Conservation (phyloP, 2,329 filamentous ascomycete genomes). For the Chaetomium globosum region DNA sequence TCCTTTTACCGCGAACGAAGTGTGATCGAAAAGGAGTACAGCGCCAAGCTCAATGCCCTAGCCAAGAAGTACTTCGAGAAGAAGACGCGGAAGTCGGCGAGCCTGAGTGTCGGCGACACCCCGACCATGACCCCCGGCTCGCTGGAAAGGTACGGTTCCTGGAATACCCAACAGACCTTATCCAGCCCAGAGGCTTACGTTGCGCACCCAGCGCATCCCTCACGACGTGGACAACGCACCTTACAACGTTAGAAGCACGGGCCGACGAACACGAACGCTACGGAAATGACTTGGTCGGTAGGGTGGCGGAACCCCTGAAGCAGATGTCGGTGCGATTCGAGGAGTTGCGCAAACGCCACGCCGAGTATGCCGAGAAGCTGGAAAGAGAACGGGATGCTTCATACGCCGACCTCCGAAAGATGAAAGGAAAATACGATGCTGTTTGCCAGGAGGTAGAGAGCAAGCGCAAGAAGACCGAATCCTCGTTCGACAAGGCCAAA, state of each 20-base stretch:
- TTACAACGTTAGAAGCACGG: conserved; percentile 83
- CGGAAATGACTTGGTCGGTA: conserved; percentile 72
- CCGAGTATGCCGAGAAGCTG: conserved; percentile 83
- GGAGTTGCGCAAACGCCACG: conserved; percentile 87
- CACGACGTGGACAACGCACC: conserved; percentile 94
- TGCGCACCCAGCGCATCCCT: conserved; percentile 71
- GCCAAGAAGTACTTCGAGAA: conserved; percentile 96
- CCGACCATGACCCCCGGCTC: conserved; percentile 93
- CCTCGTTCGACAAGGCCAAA: conserved; percentile 91
- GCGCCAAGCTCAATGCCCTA: conserved; percentile 79
- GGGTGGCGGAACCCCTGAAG: conserved; percentile 86
- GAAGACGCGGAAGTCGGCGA: conserved; percentile 86
- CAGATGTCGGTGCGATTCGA: conserved; percentile 75
- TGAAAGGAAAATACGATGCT: conserved; percentile 89
- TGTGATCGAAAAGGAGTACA: conserved; percentile 95
- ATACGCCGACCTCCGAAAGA: conserved; percentile 84
- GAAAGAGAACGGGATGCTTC: conserved; percentile 85
- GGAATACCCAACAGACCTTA: background rate
- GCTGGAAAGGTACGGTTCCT: conserved; percentile 69
- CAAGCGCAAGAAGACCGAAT: conserved; percentile 91
- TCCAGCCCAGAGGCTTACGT: conserved; percentile 22
- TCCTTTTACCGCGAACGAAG: conserved; percentile 95
- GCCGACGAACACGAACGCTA: conserved; percentile 89
- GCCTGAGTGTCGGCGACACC: conserved; percentile 88
- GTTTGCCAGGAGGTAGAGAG: conserved; percentile 94